Conservation (phyloP, 352 stramenopile genomes). For the Phytophthora macrochlamydospora region DNA sequence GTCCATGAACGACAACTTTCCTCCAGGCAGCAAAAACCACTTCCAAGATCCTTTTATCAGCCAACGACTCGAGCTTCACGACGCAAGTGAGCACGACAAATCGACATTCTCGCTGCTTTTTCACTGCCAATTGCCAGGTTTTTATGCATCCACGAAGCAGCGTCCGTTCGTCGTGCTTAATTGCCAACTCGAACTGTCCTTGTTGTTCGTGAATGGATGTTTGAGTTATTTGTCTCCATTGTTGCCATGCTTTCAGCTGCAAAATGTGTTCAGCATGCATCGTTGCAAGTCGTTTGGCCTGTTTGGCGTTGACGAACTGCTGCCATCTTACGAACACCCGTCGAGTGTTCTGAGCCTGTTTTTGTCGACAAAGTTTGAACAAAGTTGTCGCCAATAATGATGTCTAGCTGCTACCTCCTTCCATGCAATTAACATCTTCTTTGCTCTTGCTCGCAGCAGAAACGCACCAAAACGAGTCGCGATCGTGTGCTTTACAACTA, state of each 20-base stretch:
- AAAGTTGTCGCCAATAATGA: slow-evolving; percentile 35
- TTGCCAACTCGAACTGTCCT: slow-evolving; percentile 15
- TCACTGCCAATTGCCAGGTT: slow-evolving; percentile 23
- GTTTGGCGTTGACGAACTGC: slow-evolving; percentile 11
- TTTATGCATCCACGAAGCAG: slow-evolving; percentile 12
- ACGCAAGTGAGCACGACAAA: slow-evolving; percentile 58
- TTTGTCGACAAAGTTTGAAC: slow-evolving; percentile 5
- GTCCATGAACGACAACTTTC: slow-evolving; percentile 6
- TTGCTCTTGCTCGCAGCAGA: slow-evolving; percentile 20
- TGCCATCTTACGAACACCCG: slow-evolving; percentile 30
- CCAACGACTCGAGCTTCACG: slow-evolving; percentile 48
- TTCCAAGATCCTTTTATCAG: slow-evolving; percentile 14
- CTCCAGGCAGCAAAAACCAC: slow-evolving; percentile 33
- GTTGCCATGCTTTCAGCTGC: slow-evolving; percentile 8
- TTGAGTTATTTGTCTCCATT: slow-evolving; percentile 9
- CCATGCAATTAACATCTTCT: slow-evolving; percentile 38
- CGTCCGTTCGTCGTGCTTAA: neutral
- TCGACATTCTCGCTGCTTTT: slow-evolving; percentile 37
- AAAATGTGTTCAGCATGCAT: slow-evolving; percentile 14
- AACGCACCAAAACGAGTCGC: slow-evolving; percentile 44
- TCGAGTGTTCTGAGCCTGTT: slow-evolving; percentile 3
- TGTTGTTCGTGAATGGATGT: slow-evolving; percentile 8
- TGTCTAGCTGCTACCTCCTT: slow-evolving; percentile 18
- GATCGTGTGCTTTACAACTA: slow-evolving; percentile 26
- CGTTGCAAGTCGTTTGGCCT: slow-evolving; percentile 8